These are phyloP conservation scores for Hypoxylon sp. DNA, from an alignment of 2,329 filamentous ascomycete genomes.

Conservation along the genomic window DNA sequence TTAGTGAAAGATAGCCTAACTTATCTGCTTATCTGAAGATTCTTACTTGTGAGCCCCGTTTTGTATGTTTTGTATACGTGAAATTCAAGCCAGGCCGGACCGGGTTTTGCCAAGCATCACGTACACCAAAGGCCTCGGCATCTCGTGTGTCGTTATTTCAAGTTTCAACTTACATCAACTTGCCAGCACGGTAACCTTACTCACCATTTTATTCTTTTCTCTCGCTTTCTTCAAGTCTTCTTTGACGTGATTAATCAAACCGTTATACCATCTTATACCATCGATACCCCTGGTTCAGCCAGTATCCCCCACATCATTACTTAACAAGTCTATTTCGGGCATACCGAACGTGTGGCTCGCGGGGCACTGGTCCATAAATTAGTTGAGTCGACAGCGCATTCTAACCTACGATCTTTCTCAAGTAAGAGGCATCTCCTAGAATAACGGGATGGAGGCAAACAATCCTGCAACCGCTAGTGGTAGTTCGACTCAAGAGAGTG, in stretches of 20 bases:
- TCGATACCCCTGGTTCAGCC: constrained; percentile 13
- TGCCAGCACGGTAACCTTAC: constrained; percentile 9
- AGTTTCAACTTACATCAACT: constrained; percentile 25
- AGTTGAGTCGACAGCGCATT: constrained; percentile 2
- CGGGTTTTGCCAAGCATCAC: constrained; percentile 30
- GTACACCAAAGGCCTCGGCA: constrained; percentile 40
- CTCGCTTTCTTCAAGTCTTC: not conserved
- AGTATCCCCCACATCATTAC: constrained; percentile 8
- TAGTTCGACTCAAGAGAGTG: constrained; percentile 35
- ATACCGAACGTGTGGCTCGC: constrained; percentile 12
- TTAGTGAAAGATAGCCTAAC: not conserved
- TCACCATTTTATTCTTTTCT: constrained; percentile 2
- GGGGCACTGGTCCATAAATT: constrained; percentile 5
- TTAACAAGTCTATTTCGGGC: constrained; percentile 13
- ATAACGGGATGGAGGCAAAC: constrained; percentile 44
- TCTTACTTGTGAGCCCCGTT: not conserved
- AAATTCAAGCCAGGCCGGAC: not conserved
- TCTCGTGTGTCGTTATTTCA: constrained; percentile 32
- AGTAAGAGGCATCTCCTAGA: not conserved
- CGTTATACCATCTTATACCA: not conserved
- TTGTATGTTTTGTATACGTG: not conserved
- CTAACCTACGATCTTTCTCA: constrained; percentile 1
- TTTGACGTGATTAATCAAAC: not conserved
- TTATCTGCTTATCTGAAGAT: too few relatives aligned
- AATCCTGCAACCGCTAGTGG: constrained; percentile 39